Base-by-base conservation (phyloP, 306 rosid genomes). In the Glycyrrhiza uralensis region DNA sequence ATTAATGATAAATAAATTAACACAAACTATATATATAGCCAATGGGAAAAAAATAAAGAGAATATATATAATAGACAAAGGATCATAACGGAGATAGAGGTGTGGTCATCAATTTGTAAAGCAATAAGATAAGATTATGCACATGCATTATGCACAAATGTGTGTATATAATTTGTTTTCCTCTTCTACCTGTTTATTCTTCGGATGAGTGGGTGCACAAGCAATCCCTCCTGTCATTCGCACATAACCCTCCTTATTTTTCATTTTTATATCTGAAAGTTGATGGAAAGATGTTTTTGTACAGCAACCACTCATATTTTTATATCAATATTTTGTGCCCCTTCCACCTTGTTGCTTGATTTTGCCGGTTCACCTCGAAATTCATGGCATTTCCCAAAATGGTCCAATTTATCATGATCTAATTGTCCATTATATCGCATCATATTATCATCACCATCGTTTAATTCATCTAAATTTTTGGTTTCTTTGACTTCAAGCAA, bases 191-290 rank as follows among this genome's bases (percentile, higher is more conserved):
- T 66, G 79, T 79, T 76, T 72, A 72, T 81, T 78, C 80, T 47
- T 68, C 32, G 71, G 75, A 57, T 81, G 84, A 52, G 85, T 79
- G 82, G 86, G 42, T 75, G 62, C 66, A 77, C 90, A 89, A 89
- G 85, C 92, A 79, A 89, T 85, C 88, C 87, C 82, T 83, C 75
- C 87, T 87, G 92, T 89, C 92, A 83, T 58, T 79, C 56, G 66
- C 86, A 85, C 91, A 76, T 71, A 50, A 74, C 75, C 75, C 30
- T 71, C 75, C 55, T 83, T 82, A 23, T 47, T 71, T 64, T 33
- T 50, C 17, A 29, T 41, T 50, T 74, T 70, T 62, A 44, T 60
- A 76, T 47, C 63, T 47, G 15, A 55, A 69, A 74, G 76, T 56
- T 17, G 55, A 44, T 68, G 7, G n/a, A 61, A 69, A 42, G 58